phyloP scores from a whole-genome alignment of 306 rosid species.

The Phaseolus lunatus region DNA sequence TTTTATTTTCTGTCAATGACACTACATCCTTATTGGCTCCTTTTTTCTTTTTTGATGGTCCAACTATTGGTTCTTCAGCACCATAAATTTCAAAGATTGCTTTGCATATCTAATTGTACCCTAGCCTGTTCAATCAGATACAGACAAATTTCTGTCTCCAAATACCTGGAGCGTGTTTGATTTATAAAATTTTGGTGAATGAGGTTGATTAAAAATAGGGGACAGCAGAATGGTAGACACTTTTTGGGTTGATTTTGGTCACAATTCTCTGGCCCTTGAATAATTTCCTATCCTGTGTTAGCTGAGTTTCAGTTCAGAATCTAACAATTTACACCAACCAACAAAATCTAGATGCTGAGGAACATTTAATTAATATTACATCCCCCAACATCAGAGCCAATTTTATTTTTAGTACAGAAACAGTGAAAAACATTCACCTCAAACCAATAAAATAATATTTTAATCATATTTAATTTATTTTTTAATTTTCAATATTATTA shows the following conservation, averaged over 20 bases:
- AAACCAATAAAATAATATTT: too few species aligned
- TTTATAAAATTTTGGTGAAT: neutral
- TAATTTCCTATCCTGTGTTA: too few species aligned
- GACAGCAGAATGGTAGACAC: neutral
- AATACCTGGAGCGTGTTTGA: neutral
- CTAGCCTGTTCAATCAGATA: neutral
- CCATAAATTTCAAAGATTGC: neutral
- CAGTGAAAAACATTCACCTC: too few species aligned
- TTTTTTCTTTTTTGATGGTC: neutral
- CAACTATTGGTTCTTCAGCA: neutral
- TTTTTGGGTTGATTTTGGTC: neutral
- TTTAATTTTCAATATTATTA: too few species aligned
- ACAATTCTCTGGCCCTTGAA: neutral
- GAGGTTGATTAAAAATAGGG: neutral
- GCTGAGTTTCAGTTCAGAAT: neutral
- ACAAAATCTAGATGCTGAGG: neutral
- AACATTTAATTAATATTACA: neutral
- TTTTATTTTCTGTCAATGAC: neutral
- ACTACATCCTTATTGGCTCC: neutral
- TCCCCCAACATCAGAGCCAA: too few species aligned
- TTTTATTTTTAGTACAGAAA: too few species aligned
- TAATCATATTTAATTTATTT: too few species aligned
- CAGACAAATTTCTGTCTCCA: too few species aligned
- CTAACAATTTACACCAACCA: neutral
- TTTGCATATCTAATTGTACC: neutral